Evolutionary conservation across 2,329 filamentous ascomycete species (phyloP), one percentile per base, ranked within the genome.

Genomic region (Lachnellula occidentalis): DNA sequence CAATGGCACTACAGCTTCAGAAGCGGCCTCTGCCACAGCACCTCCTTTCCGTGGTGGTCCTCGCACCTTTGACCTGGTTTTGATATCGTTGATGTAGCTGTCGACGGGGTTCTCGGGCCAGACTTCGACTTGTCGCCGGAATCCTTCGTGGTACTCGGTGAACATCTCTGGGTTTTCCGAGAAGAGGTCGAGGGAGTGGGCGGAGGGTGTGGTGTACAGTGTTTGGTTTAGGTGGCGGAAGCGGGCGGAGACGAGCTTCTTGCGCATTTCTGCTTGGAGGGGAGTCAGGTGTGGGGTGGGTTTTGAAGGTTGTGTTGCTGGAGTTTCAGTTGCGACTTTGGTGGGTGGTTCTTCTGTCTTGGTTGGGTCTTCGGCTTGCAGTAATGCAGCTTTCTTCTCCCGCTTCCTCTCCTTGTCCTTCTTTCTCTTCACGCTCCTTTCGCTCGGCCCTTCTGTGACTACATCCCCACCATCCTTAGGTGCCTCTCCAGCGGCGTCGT

Each of bases 101-200:
- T 96, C 89, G 46, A 99, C 90, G 0, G 94, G 94, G 72, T 99
- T 99, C 68, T 92, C 89, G 7, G 94, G 94, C 94, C 94, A 99
- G 2, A 92, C 88, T 67, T 90, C 86, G 56, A 97, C 94, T 74
- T 99, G 94, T 51, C 92, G 88, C 1, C 92, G 87, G 78, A 99
- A 99, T 34, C 94, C 94, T 58, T 91, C 87, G 74, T 99, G 94
- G 73, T 99, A 99, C 73, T 97, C 92, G 63, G 83, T 80, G 74
- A 97, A 99, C 80, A 97, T 92, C 68, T 95, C 90, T 0, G 94
- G 94, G 48, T 89, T 90, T 34, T 87, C 78, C 50, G 82, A 77
- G 76, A 99, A 97, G 22, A 97, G 83, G 49, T 80, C 75, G 63
- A 94, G 83, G n/a, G 94, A 88, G 61, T 94, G 85, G 36, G 78